phyloP scores from a whole-genome alignment of 345 rosid species.

The Excoecaria agallocha region DNA sequence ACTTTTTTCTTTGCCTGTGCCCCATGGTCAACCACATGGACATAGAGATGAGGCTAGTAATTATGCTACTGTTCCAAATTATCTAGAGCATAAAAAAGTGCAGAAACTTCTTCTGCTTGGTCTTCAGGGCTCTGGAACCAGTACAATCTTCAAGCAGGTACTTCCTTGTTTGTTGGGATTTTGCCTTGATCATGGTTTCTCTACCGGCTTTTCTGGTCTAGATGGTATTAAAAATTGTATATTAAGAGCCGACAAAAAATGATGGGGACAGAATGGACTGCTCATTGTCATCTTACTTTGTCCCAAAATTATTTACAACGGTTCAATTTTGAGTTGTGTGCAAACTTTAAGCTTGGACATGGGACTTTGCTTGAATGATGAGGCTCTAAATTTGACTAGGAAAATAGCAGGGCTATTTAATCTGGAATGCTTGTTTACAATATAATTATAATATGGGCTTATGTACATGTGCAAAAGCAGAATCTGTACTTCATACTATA shows the following conservation, averaged over 20 bases:
- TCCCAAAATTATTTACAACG: not conserved
- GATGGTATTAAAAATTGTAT: not conserved
- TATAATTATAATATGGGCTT: not conserved
- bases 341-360: not conserved
- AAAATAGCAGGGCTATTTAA: not conserved
- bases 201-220: not conserved
- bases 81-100: constrained; percentile 69
- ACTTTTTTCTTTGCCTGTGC: constrained; percentile 90
- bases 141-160: constrained; percentile 98
- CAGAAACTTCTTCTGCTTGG: constrained; percentile 92
- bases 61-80: constrained; percentile 68
- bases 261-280: not conserved
- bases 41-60: constrained; percentile 68
- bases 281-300: not conserved
- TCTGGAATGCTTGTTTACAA: not conserved
- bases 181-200: not conserved
- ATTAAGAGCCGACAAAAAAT: not conserved
- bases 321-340: not conserved
- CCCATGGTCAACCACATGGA: constrained; percentile 64
- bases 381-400: too few species aligned
- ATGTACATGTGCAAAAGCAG: not conserved
- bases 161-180: constrained; percentile 1
- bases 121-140: constrained; percentile 85
- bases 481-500: not conserved
- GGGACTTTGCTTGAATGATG: not conserved